Percentiles rank a stretch among this genome's conserved stretches.
Evolutionary conservation across 495 filamentous ascomycete species (phyloP).

Genomic region (Penicillium maclennaniae): DNA sequence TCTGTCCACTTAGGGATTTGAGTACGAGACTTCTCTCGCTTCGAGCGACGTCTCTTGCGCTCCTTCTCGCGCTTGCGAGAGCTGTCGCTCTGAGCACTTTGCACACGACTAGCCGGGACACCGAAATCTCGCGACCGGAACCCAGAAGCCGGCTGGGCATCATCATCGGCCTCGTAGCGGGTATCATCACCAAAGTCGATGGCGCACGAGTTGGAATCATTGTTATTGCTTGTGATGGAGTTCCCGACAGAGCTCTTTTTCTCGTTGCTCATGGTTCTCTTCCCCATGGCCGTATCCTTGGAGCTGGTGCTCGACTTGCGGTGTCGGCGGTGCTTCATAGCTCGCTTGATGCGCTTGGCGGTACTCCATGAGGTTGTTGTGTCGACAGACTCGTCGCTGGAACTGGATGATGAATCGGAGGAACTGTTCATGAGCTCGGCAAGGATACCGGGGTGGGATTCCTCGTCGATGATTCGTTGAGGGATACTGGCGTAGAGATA

Average conservation of each 20-base stretch:
- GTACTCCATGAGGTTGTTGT: constrained; percentile 69
- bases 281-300: constrained; percentile 45
- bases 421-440: constrained; percentile 74
- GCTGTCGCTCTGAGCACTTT: constrained; percentile 18
- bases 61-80: constrained; percentile 19
- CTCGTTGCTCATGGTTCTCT: constrained; percentile 23
- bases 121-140: constrained; percentile 36
- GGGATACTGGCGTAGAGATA: constrained; percentile 91
- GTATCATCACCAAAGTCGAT: constrained; percentile 34
- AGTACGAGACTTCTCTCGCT: constrained; percentile 7
- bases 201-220: constrained; percentile 35
- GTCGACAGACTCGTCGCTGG: constrained; percentile 60
- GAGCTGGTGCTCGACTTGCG: constrained; percentile 74
- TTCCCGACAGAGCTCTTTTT: constrained; percentile 24
- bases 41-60: constrained; percentile 31
- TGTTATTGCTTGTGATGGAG: constrained; percentile 33
- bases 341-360: constrained; percentile 67
- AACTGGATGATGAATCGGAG: constrained; percentile 57
- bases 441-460: constrained; percentile 79
- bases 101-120: constrained; percentile 7
- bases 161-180: constrained; percentile 29
- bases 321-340: constrained; percentile 61
- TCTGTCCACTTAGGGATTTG: background rate
- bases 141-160: constrained; percentile 13
- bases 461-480: constrained; percentile 84